Base-by-base conservation (phyloP, 2,329 filamentous ascomycete genomes). In the Cytospora piceae region DNA sequence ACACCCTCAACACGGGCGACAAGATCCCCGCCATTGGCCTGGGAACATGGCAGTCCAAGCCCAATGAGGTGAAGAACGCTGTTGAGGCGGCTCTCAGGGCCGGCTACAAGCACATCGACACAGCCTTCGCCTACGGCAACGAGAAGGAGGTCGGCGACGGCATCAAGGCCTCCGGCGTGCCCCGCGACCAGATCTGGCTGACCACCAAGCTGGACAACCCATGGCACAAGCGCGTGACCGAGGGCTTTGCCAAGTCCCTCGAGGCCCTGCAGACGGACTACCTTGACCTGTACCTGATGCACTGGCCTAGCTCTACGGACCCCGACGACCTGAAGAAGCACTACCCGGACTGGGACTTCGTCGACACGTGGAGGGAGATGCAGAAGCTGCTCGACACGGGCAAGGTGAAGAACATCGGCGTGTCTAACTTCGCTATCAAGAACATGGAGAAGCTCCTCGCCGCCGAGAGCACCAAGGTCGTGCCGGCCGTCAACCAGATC, bases 341-440 rank as follows among this genome's bases (percentile, higher is more conserved):
- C 75, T 85, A 88, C 69, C 81, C 86, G 37, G 91, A 93, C 80
- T 94, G 92, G 91, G 85, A 92, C 80, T 94, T 91, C 77, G 82
- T 91, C 72, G 88, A 95, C 78, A 95, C 92, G 31, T 96, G 85
- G 86, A 80, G 82, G 67, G 88, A 89, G 80, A 81, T 91, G 83
- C 87, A 91, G 79, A 90, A 90, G 82, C 81, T 92, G 56, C 79
- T 87, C 29, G 85, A 78, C 14, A 87, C 85, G 54, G 88, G 89
- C 76, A 91, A 92, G 78, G 90, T 90, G 60, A 85, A 84, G 78
- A 92, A 92, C 81, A 93, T 94, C 75, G 92, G 92, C 72, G 90
- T 95, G 65, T 93, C 90, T 77, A 96, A 96, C 84, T 95, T 96
- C 76, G 90, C 84, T 69, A 92, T 94, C 76, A 86, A 82, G 77